Evolutionary conservation across 768 basidiomycete species (phyloP).

Genomic region (Hirschioporus abietinus): DNA sequence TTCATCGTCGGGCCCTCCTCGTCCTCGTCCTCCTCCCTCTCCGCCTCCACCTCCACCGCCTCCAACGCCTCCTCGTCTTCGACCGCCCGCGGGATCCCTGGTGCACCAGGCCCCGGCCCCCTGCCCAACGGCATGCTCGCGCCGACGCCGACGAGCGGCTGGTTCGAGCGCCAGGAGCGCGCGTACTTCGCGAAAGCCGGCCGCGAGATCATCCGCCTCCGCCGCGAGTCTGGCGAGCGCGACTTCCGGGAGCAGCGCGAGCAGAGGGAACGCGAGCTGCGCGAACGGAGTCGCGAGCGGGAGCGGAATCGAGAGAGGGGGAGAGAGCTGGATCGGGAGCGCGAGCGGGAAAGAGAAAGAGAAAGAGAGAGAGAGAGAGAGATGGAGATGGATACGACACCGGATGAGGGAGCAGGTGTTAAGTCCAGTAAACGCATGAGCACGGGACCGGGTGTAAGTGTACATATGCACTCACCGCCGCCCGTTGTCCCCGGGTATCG

Average conservation of each 20-base stretch:
- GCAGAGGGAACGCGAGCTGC: slow-evolving; percentile 4
- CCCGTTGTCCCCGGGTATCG: slow-evolving; percentile 1
- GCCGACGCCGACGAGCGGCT: slow-evolving; percentile 63
- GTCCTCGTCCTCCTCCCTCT: neutral
- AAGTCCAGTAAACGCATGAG: neutral
- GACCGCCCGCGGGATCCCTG: too few species aligned
- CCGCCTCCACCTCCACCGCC: too few species aligned
- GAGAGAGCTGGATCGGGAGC: neutral
- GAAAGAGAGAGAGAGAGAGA: neutral
- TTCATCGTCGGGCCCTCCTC: neutral
- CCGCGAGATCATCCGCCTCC: slow-evolving; percentile 70
- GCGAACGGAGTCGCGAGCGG: slow-evolving; percentile 20
- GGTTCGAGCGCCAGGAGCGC: slow-evolving; percentile 71
- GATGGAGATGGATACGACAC: slow-evolving; percentile 1
- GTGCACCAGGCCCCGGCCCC: too few species aligned
- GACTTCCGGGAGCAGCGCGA: slow-evolving; percentile 18
- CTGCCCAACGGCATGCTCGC: slow-evolving; percentile 30
- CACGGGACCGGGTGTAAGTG: neutral
- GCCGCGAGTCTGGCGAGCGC: slow-evolving; percentile 56
- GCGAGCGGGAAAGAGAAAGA: neutral
- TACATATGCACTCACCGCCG: slow-evolving; percentile 20
- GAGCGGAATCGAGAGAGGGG: slow-evolving; percentile 4
- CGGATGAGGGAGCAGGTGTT: neutral
- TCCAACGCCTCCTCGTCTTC: neutral
- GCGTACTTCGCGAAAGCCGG: slow-evolving; percentile 78